Conservation (phyloP, 2,329 filamentous ascomycete species). For the Pseudogymnoascus verrucosus region DNA sequence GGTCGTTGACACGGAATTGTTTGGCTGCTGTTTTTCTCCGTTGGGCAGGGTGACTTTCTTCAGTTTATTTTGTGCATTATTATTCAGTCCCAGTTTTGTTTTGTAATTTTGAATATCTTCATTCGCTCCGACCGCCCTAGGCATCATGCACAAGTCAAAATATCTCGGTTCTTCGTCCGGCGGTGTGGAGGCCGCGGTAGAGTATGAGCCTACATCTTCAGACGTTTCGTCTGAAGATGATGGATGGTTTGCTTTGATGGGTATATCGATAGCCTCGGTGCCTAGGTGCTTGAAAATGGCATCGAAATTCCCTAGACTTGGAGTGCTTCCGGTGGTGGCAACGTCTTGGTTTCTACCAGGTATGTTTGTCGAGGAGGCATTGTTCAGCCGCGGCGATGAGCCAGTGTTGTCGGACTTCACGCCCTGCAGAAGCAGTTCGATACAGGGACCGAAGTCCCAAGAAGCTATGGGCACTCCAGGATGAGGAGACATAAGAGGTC, state of each 20-base stretch:
- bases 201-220: constrained; percentile 1
- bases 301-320: constrained; percentile 8
- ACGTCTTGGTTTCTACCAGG: not conserved
- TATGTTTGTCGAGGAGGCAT: not conserved
- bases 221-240: not conserved
- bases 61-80: not conserved
- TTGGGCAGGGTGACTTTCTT: not conserved
- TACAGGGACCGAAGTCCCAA: constrained; percentile 2
- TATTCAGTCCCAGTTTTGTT: not conserved
- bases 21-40: not conserved
- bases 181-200: not conserved
- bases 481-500: constrained; percentile 2
- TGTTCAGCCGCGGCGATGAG: not conserved
- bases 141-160: not conserved
- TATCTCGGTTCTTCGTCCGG: not conserved
- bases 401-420: not conserved
- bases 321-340: not conserved
- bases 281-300: constrained; percentile 6
- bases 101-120: not conserved
- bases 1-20: not conserved
- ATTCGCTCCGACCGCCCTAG: not conserved
- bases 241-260: not conserved
- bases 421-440: not conserved
- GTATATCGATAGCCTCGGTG: not conserved
- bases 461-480: not conserved